Evolutionary conservation across 2,329 filamentous ascomycete genomes (phyloP).

Genomic region (Aspergillus transmontanensis): DNA sequence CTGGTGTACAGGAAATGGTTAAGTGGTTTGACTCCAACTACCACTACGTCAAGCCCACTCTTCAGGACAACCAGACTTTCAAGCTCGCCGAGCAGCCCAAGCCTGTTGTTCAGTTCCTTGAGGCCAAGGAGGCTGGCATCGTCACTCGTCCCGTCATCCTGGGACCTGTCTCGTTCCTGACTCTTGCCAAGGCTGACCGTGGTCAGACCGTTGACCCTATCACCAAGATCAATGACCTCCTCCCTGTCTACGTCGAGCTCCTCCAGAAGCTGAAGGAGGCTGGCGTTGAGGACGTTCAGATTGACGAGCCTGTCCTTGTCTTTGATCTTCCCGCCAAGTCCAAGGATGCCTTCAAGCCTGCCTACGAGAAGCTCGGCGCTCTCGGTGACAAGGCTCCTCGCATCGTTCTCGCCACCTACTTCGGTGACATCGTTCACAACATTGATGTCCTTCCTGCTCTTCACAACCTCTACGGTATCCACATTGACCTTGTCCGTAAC

Average conservation of each 20-base stretch:
- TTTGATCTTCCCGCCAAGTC: constrained; percentile 87
- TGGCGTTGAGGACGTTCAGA: constrained; percentile 95
- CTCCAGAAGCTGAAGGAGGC: constrained; percentile 91
- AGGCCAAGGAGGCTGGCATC: constrained; percentile 97
- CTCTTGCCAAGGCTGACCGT: constrained; percentile 97
- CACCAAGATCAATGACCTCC: constrained; percentile 85
- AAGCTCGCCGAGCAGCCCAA: constrained; percentile 85
- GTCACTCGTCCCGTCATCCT: constrained; percentile 89
- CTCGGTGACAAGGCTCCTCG: constrained; percentile 82
- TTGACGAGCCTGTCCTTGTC: constrained; percentile 96
- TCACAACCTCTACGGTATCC: constrained; percentile 76
- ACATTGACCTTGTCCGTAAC: constrained; percentile 96
- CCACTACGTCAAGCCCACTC: constrained; percentile 99
- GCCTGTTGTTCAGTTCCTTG: constrained; percentile 89
- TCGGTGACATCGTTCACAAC: constrained; percentile 99
- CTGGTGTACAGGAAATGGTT: constrained; percentile 77
- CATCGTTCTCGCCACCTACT: constrained; percentile 93
- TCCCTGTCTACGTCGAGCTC: constrained; percentile 93
- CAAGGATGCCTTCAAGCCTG: constrained; percentile 97
- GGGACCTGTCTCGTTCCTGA: constrained; percentile 95
- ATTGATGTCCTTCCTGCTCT: constrained; percentile 80
- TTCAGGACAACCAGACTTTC: constrained; percentile 97
- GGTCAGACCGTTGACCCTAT: constrained; percentile 91
- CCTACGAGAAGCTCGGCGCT: constrained; percentile 79
- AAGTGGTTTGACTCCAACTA: constrained; percentile 99